Evolutionary conservation across 2,329 filamentous ascomycete genomes (phyloP), one percentile per base, ranked within the genome.

Genomic region (Trichoderma sp.): DNA sequence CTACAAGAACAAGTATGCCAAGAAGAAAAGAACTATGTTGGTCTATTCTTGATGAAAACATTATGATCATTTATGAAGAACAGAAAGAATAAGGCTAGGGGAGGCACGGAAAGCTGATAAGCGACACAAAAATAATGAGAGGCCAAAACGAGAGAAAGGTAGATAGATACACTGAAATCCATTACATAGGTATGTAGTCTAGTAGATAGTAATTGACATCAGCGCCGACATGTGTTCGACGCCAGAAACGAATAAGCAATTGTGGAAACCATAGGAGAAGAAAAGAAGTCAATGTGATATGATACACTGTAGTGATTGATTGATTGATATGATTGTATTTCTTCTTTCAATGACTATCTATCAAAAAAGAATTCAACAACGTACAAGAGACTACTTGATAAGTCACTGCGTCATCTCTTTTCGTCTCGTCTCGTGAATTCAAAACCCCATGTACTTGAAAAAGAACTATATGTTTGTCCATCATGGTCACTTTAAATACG

Each of bases 401-500:
- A 39, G 34, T 24, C 34, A 43, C 18, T 30, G 8, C 46, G n/a
- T 49, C 34, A 59, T 43, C 21, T 59, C 32, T 26, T 59, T 59
- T n/a, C 56, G 39, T 59, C 34, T 28, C 56, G 43, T 43, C 24
- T 34, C 30, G 18, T 59, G 14, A 59, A 28, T 28, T 28, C n/a
- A 59, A 39, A 59, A 39, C 28, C 26, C 21, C 56, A 24, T 32
- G 32, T 59, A 14, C 56, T 43, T n/a, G 39, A 43, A 16, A 59
- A 43, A n/a, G n/a, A 13, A 34, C 8, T 58, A 51, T 49, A 66
- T 51, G 39, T 37, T 46, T 46, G 28, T 39, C 49, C 39, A 43
- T 59, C 63, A 37, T 66, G 16, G 28, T 55, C 54, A 66, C 64
- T 37, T 37, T 11, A 49, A 59, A 66, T 37, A 49, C 28, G 39